Base-by-base conservation (phyloP, 129 eudicot genomes). In the Heracleum sosnowskyi region DNA sequence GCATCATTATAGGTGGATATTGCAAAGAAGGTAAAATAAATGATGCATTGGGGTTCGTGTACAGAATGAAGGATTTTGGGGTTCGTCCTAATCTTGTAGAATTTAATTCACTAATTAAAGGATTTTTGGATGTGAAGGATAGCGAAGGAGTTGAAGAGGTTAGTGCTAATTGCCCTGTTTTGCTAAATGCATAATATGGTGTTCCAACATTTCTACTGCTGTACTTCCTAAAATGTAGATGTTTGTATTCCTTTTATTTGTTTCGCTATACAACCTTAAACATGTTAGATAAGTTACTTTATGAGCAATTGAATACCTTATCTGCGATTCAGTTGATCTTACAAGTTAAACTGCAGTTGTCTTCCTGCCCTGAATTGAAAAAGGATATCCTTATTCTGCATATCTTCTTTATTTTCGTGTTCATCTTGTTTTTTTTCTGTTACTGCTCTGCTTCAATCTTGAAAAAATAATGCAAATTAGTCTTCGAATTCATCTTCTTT, bases 81-180 rank as follows among this genome's bases (percentile, higher is more conserved):
- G 64, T 84, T 60, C 78, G 63, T 28, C 93, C 90, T 5, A 89
- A 89, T 76, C 93, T 86, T 79, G 84, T 84, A 33, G 75, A 84
- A 62, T 84, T 84, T 46, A 89, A 86, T 76, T 82, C 93, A 26
- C 76, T 89, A 78, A 86, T 89, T 57, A 89, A 86, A 86, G 85
- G 88, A 36, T 86, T 86, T 44, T 71, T 86, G 28, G 88, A 84
- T 73, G 40, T 40, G n/a, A 53, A 78, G 40, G 85, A 89, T 77
- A 85, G 77, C 17, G 88, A 84, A 24, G 87, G 93, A 24, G 80
- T 86, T 72, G 87, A 89, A 55, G 85, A 89, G 93, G 93, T 89
- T 49, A 82, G 85, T 82, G 42, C 41, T 75, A 35, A 26, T 36
- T 35, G 20, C 49, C 20, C 3, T 3, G 34, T 74, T 46, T 28